Base-by-base conservation (phyloP, 805 yeast genomes). In the Ogataea glucozyma region DNA sequence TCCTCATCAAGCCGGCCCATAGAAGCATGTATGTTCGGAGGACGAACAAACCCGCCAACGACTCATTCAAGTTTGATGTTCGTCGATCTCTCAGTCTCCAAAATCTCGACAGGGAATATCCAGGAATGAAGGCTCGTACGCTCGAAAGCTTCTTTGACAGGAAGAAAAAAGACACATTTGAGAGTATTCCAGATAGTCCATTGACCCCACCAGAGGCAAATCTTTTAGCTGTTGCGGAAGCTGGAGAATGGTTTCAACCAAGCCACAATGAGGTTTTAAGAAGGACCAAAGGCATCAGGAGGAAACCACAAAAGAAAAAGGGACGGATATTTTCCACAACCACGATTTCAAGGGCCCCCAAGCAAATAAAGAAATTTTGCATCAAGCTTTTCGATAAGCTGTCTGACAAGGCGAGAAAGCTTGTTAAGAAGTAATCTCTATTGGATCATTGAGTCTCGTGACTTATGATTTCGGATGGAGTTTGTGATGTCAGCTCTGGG, bases 401-500 rank as follows among this genome's bases (percentile, higher is more conserved):
- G 5, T 33, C 17, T 9, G 13, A n/a, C 18, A 27, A 27, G 31
- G 16, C 31, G 13, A 27, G 16, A 11, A 14, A 14, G 16, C 16
- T 27, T 17, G 16, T 27, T 17, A 27, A 22, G 26, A 19, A 26
- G 24, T 31, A 12, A 11, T 11, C 23, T 14, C 3, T 6, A 29
- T n/a, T 6, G 5, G 13, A 29, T 16, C 13, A 32, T 20, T 13
- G 26, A 24, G 11, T 26, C 13, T 26, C 38, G 21, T 35, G 38
- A 12, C 14, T 35, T 11, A 35, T 32, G 4, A 46, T 41, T 11
- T 46, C 47, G 9, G 46, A 30, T 8, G 50, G 57, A 12, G 48
- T 46, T 39, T 32, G 31, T 13, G 12, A 30, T 19, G 24, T 6
- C 9, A 58, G 21, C 30, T 72, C 76, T 1, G 76, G 75, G 36